phyloP scores from a whole-genome alignment of 2,329 filamentous ascomycete genomes.

The Fusarium falciforme region DNA sequence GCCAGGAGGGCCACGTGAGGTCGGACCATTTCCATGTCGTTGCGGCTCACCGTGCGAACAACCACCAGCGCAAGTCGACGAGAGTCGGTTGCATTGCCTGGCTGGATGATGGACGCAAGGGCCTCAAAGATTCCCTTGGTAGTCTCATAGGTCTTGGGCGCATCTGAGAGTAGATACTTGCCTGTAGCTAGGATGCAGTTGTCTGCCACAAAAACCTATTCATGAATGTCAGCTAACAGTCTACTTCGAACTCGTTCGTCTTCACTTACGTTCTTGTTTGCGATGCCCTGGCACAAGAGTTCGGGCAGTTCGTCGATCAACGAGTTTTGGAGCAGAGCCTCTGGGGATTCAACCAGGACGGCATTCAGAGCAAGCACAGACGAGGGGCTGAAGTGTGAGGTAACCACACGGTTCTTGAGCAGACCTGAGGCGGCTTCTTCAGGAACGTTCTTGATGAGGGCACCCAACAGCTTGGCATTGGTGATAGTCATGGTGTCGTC shows the following conservation, averaged over 20 bases:
- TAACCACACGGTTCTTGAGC: slow-evolving; percentile 81
- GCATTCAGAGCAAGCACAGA: slow-evolving; percentile 91
- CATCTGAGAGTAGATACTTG: slow-evolving; percentile 83
- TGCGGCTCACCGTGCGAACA: slow-evolving; percentile 83
- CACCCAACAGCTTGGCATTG: slow-evolving; percentile 89
- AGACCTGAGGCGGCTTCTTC: slow-evolving; percentile 71
- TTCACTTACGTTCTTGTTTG: slow-evolving; percentile 75
- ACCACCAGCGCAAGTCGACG: slow-evolving; percentile 89
- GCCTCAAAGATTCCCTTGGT: slow-evolving; percentile 84
- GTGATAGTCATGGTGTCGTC: slow-evolving; percentile 87
- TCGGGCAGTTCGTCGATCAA: slow-evolving; percentile 80
- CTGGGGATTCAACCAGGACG: slow-evolving; percentile 83
- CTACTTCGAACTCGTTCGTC: not conserved
- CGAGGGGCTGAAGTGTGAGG: slow-evolving; percentile 77
- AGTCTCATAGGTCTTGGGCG: slow-evolving; percentile 77
- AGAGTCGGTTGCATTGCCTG: slow-evolving; percentile 83
- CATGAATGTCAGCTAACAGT: not conserved
- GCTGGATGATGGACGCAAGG: slow-evolving; percentile 79
- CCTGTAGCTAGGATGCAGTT: slow-evolving; percentile 91
- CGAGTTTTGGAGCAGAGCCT: slow-evolving; percentile 71
- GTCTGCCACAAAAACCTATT: slow-evolving; percentile 83
- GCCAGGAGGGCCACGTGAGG: slow-evolving; percentile 86
- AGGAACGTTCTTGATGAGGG: slow-evolving; percentile 87
- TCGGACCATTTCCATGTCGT: slow-evolving; percentile 81
- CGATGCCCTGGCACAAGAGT: slow-evolving; percentile 84